Base-by-base conservation (phyloP, 768 basidiomycete genomes). In the Suillus alpinus region DNA sequence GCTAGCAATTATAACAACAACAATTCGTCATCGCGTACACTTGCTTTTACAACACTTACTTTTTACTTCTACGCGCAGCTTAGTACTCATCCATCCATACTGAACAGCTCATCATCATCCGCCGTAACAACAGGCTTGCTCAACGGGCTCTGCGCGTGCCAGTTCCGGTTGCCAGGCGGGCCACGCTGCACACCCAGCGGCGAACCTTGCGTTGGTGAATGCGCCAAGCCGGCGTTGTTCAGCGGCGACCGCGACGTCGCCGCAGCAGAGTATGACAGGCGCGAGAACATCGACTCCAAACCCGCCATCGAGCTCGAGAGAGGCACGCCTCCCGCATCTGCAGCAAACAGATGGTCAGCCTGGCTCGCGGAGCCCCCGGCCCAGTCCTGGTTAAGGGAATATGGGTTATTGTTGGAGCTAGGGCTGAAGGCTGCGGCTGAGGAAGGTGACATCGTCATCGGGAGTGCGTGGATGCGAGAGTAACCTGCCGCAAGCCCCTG, bases 401-500 rank as follows among this genome's bases (percentile, higher is more conserved):
- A 76, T 2, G 66, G 73, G 7, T 71, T 57, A 7, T 68, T 71
- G 3, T 71, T 75, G 20, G 72, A 69, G 0, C 72, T 71, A 16
- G 74, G 72, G 46, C 67, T 72, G 57, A 75, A 67, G 6, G 73
- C 66, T 12, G 67, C 63, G 1, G 49, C 72, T 4, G 73, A 73
- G 40, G 68, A 56, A 23, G 81, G 81, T 0, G 78, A 81, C 23
- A 76, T 74, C 1, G 70, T 51, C n/a, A 68, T 71, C 0, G 83
- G 81, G 31, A 81, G 76, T 1, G 94, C 89, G 66, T 98, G 95
- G 60, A 98, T 88, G 60, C 94, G 82, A 32, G 92, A 94, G 69
- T 94, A 88, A 0, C 94, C 95, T 0, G 92, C 92, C 0, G 94
- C 95, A 32, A 98, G 83, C 37, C 95, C 95, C 59, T 95, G 94